Evolutionary conservation across 257 asterid species (phyloP).

Genomic region (Nyctanthes arbortristis): DNA sequence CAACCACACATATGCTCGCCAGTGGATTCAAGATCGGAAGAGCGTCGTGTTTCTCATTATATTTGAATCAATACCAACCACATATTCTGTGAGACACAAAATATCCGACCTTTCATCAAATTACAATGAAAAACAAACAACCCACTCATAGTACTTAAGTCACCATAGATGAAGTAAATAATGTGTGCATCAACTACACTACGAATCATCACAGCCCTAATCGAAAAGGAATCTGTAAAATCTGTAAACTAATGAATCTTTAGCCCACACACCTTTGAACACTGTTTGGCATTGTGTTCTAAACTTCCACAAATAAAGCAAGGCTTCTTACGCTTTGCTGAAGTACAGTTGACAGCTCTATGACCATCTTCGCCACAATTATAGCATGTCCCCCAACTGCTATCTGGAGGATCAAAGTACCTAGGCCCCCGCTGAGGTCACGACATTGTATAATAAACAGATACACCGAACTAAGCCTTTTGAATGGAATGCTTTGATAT

Average conservation of each 20-base stretch:
- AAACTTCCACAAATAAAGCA: constrained; percentile 95
- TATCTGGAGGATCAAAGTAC: constrained; percentile 95
- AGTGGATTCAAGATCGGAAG: too few relatives aligned
- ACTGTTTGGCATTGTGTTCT: constrained; percentile 78
- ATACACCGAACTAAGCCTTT: constrained; percentile 24
- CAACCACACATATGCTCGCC: too few relatives aligned
- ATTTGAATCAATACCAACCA: too few relatives aligned
- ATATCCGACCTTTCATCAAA: too few relatives aligned
- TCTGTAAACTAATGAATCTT: neutral
- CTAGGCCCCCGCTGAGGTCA: constrained; percentile 94
- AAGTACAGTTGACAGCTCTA: constrained; percentile 67
- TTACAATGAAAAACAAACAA: too few relatives aligned
- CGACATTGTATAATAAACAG: constrained; percentile 35
- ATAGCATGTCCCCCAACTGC: constrained; percentile 89
- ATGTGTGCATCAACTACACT: neutral
- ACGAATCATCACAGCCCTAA: neutral
- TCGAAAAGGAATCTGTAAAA: neutral
- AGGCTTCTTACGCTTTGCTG: constrained; percentile 83
- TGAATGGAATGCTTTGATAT: constrained; percentile 28
- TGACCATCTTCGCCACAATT: constrained; percentile 99
- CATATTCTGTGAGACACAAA: too few relatives aligned
- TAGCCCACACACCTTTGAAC: constrained; percentile 62
- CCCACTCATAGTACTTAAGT: neutral
- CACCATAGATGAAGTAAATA: neutral
- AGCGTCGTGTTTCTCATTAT: too few relatives aligned